Conservation (phyloP, 331 rosid species). For the Malus hybrid region DNA sequence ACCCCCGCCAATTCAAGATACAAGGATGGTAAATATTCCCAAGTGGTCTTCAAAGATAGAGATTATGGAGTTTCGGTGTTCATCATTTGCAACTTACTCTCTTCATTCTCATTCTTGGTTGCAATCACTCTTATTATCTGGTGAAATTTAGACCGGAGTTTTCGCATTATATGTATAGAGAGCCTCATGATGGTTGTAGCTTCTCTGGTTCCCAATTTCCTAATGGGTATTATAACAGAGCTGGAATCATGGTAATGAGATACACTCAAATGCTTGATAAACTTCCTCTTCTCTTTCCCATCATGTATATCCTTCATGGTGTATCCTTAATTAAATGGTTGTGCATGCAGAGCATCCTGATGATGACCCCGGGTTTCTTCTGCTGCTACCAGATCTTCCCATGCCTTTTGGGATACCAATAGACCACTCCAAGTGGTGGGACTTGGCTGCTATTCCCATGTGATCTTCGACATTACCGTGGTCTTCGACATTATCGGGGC, state of each 20-base stretch:
- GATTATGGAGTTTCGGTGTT: slow-evolving; percentile 75
- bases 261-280: not conserved
- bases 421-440: slow-evolving; percentile 82
- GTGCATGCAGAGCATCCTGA: slow-evolving; percentile 70
- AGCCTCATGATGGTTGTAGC: slow-evolving; percentile 96
- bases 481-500: slow-evolving; percentile 52
- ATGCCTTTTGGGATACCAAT: slow-evolving; percentile 24
- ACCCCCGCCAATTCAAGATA: slow-evolving; percentile 62
- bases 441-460: slow-evolving; percentile 44
- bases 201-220: slow-evolving; percentile 88
- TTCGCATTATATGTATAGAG: slow-evolving; percentile 58
- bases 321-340: slow-evolving; percentile 9
- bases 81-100: slow-evolving; percentile 53
- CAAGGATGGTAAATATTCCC: slow-evolving; percentile 61
- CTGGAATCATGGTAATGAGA: slow-evolving; percentile 70
- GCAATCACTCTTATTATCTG: slow-evolving; percentile 37
- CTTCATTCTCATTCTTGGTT: slow-evolving; percentile 81
- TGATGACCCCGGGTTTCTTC: slow-evolving; percentile 98
- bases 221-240: slow-evolving; percentile 46
- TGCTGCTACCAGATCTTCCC: slow-evolving; percentile 62
- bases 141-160: slow-evolving; percentile 73
- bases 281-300: not conserved
- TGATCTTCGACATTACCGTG: slow-evolving; percentile 40
- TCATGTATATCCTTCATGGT: slow-evolving; percentile 23
- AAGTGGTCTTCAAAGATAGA: slow-evolving; percentile 47